Evolutionary conservation across 2,329 filamentous ascomycete species (phyloP).

Genomic region (Pestalotiopsis sp.): DNA sequence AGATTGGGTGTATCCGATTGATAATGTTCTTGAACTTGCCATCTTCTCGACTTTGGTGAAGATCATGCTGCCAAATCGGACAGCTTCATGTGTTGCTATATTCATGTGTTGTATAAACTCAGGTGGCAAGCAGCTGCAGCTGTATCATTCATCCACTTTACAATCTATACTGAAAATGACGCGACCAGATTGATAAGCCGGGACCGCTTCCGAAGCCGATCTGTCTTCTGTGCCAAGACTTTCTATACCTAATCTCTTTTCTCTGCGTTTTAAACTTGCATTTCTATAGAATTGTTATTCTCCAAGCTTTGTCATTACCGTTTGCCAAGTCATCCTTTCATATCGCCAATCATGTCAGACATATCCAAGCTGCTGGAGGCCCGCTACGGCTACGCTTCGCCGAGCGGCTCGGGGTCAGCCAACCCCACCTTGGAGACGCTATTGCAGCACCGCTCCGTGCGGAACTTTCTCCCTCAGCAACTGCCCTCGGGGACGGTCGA

Average conservation of each 20-base stretch:
- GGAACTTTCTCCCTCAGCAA: conserved; percentile 26
- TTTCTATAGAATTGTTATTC: background rate
- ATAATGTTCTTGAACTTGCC: too few relatives aligned
- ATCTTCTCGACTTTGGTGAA: background rate
- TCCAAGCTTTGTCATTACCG: background rate
- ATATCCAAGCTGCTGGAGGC: conserved; percentile 21
- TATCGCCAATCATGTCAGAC: conserved; percentile 16
- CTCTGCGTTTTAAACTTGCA: background rate
- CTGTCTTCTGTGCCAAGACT: background rate
- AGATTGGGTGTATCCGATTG: background rate
- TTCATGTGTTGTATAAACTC: background rate
- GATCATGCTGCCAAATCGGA: background rate
- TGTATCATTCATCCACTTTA: background rate
- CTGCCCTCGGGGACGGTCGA: conserved; percentile 29
- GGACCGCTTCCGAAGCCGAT: background rate
- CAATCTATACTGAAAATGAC: conserved; percentile 1
- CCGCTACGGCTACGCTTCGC: conserved; percentile 20
- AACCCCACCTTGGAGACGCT: conserved; percentile 27
- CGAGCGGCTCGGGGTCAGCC: background rate
- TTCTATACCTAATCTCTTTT: background rate
- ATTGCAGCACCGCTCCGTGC: conserved; percentile 32
- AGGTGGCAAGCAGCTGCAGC: background rate
- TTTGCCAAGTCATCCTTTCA: background rate
- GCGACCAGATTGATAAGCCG: background rate
- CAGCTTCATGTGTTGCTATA: too few relatives aligned